Evolutionary conservation across 2,329 filamentous ascomycete genomes (phyloP).

Genomic region (Fusarium heterosporum): DNA sequence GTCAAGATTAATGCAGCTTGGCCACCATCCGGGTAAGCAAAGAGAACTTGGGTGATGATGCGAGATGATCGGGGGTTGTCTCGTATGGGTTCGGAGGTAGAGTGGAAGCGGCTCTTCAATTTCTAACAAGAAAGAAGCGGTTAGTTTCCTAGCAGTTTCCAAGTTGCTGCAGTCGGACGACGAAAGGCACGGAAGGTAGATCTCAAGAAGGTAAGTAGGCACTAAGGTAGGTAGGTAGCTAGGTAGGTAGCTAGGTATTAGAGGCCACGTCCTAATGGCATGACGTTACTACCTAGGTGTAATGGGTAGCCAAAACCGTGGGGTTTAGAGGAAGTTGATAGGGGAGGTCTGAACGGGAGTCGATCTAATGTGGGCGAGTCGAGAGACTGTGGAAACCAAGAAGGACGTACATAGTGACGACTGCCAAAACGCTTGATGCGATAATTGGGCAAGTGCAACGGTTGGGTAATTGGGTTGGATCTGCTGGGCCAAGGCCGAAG

Average conservation of each 20-base stretch:
- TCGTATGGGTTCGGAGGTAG: constrained; percentile 32
- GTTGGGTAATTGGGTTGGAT: constrained; percentile 26
- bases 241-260: not conserved
- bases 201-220: constrained; percentile 11
- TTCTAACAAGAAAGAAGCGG: constrained; percentile 17
- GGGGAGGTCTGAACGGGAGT: constrained; percentile 6
- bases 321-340: constrained; percentile 22
- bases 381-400: constrained; percentile 11
- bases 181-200: constrained; percentile 1
- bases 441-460: constrained; percentile 29
- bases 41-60: constrained; percentile 34
- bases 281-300: constrained; percentile 37
- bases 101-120: constrained; percentile 22
- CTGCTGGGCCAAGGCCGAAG: constrained; percentile 30
- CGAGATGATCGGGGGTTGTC: constrained; percentile 17
- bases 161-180: not conserved
- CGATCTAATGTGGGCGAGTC: constrained; percentile 7
- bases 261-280: constrained; percentile 41
- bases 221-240: no score
- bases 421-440: constrained; percentile 30
- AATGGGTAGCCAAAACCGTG: constrained; percentile 32
- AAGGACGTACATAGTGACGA: constrained; percentile 37
- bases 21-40: constrained; percentile 45
- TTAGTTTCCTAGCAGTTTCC: constrained; percentile 20
- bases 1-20: constrained; percentile 36